A percentile compares a stretch with the other conserved stretches of the same genome.
Conservation (phyloP, 148 eudicot genomes). For the Silene conica region DNA sequence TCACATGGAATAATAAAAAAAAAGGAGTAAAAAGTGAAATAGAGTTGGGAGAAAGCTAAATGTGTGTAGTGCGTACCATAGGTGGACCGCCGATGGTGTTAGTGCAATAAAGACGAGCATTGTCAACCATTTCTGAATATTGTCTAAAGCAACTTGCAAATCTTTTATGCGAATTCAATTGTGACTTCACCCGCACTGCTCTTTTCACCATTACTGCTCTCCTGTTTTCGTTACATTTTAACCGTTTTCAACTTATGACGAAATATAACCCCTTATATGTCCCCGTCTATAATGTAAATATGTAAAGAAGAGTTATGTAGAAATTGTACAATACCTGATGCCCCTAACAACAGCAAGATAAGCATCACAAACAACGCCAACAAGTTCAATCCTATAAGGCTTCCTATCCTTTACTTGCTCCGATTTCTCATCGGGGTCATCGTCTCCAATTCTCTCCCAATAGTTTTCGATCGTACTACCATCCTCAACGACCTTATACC, state of each 20-base stretch:
- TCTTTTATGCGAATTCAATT: slow-evolving; percentile 78
- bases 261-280: no score
- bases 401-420: slow-evolving; percentile 28
- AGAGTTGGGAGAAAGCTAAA: neutral
- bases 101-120: slow-evolving; percentile 77
- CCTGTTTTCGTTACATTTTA: no score
- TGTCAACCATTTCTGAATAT: slow-evolving; percentile 72
- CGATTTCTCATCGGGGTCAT: slow-evolving; percentile 15
- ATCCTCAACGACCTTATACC: slow-evolving; percentile 59
- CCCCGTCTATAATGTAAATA: no score
- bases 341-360: slow-evolving; percentile 85
- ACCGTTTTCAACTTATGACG: no score
- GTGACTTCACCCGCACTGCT: slow-evolving; percentile 89
- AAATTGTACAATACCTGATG: slow-evolving; percentile 46
- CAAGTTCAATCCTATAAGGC: slow-evolving; percentile 83
- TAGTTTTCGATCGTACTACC: slow-evolving; percentile 54
- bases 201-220: slow-evolving; percentile 70
- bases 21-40: no score
- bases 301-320: no score
- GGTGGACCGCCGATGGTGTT: slow-evolving; percentile 56
- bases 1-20: neutral
- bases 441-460: slow-evolving; percentile 57
- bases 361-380: slow-evolving; percentile 91
- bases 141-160: slow-evolving; percentile 65
- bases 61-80: slow-evolving; percentile 37